Conservation (phyloP, 805 yeast genomes). For the Jamesozyma rosinii region DNA sequence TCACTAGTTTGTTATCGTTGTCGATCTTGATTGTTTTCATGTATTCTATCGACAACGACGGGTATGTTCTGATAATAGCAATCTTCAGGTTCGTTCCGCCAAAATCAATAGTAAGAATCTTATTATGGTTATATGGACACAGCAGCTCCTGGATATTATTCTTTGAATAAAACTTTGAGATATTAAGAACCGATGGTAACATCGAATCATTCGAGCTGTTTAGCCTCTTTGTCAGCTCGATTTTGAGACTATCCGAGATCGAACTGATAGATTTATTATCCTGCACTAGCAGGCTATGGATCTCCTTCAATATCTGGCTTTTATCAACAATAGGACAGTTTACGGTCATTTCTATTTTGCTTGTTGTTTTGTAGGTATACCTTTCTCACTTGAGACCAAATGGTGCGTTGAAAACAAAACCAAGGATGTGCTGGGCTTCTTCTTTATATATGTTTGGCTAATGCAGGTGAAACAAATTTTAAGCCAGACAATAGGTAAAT, state of each 20-base stretch:
- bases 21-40: constrained; percentile 9
- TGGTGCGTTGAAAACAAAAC: no score
- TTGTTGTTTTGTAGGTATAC: constrained; percentile 22
- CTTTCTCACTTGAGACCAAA: no score
- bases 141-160: background rate
- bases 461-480: no score
- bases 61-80: constrained; percentile 13
- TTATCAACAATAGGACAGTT: background rate
- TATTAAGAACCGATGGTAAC: constrained; percentile 12
- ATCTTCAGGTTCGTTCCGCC: constrained; percentile 25
- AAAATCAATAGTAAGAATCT: constrained; percentile 21
- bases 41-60: constrained; percentile 8
- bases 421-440: no score
- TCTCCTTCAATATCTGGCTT: constrained; percentile 4
- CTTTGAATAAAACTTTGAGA: background rate
- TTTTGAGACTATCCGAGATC: constrained; percentile 8
- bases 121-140: constrained; percentile 1
- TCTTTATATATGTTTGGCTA: no score
- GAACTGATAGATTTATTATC: constrained; percentile 10
- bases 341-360: constrained; percentile 5
- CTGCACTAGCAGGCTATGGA: constrained; percentile 4
- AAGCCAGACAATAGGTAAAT: background rate
- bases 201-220: constrained; percentile 15
- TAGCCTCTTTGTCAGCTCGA: constrained; percentile 13
- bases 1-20: constrained; percentile 9